A percentile compares a stretch with the other conserved stretches of the same genome.
These are phyloP conservation scores for Hyphopichia buzzinii DNA, from an alignment of 1,139 yeast species.

Conservation along the genomic window DNA sequence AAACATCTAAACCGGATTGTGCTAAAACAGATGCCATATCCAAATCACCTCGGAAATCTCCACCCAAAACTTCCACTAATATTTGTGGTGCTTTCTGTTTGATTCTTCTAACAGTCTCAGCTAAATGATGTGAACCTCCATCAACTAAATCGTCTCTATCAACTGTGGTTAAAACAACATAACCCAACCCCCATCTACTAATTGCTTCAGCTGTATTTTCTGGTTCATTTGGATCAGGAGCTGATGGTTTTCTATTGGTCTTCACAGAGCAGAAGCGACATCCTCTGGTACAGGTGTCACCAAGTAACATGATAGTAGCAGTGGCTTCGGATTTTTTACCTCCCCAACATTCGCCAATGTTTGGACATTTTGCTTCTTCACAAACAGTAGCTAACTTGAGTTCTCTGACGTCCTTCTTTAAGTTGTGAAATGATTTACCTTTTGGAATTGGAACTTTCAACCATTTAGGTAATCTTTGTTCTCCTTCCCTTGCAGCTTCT, in stretches of 20 bases:
- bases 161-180: slow-evolving; percentile 95
- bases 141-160: slow-evolving; percentile 94
- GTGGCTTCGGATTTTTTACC: slow-evolving; percentile 96
- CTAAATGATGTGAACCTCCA: slow-evolving; percentile 91
- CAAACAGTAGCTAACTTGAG: slow-evolving; percentile 91
- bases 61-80: slow-evolving; percentile 89
- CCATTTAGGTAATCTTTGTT: slow-evolving; percentile 86
- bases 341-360: slow-evolving; percentile 99
- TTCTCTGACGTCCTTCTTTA: slow-evolving; percentile 85
- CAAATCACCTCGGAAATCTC: slow-evolving; percentile 92
- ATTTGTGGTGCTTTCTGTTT: slow-evolving; percentile 89
- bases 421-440: slow-evolving; percentile 75
- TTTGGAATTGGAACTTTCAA: slow-evolving; percentile 93
- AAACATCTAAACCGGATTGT: slow-evolving; percentile 85
- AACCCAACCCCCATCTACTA: slow-evolving; percentile 97
- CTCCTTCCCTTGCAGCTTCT: slow-evolving; percentile 58
- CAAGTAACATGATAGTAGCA: slow-evolving; percentile 97
- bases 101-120: slow-evolving; percentile 81
- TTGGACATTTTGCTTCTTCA: slow-evolving; percentile 98
- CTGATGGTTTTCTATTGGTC: slow-evolving; percentile 81
- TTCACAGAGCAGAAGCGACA: slow-evolving; percentile 97
- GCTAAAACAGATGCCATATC: slow-evolving; percentile 81
- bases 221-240: slow-evolving; percentile 95
- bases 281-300: slow-evolving; percentile 98
- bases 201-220: slow-evolving; percentile 98